Evolutionary conservation across 805 yeast species (phyloP).

Genomic region (Nakazawaea ishiwadae): DNA sequence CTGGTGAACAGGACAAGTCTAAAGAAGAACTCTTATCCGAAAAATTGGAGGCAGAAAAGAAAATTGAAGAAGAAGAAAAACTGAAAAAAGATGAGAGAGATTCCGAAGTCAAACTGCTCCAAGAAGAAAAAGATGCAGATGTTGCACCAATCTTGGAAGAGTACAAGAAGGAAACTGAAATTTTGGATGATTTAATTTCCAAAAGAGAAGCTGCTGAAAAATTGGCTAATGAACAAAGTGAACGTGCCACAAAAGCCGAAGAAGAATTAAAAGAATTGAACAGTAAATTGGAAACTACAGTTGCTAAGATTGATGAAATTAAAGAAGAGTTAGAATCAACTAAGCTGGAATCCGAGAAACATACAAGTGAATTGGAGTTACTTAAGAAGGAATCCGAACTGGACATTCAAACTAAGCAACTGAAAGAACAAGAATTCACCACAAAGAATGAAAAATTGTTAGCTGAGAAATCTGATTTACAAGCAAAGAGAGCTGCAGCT

Average conservation of each 20-base stretch:
- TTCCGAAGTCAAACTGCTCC: constrained; percentile 40
- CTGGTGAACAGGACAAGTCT: constrained; percentile 33
- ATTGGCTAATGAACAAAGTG: constrained; percentile 37
- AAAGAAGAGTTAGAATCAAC: constrained; percentile 31
- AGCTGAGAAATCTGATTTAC: constrained; percentile 36
- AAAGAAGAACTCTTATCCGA: constrained; percentile 35
- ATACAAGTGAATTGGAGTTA: constrained; percentile 21
- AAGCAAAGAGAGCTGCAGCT: constrained; percentile 33
- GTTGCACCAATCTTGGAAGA: constrained; percentile 52
- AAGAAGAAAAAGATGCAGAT: constrained; percentile 48
- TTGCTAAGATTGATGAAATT: constrained; percentile 34
- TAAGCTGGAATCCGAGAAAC: constrained; percentile 24
- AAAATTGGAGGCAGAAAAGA: constrained; percentile 39
- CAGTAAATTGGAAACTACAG: constrained; percentile 38
- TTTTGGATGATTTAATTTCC: constrained; percentile 44
- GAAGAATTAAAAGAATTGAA: constrained; percentile 39
- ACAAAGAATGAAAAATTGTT: constrained; percentile 34
- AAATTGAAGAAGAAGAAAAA: constrained; percentile 37
- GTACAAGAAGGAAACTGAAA: constrained; percentile 42
- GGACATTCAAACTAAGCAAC: constrained; percentile 22
- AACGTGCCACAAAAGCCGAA: constrained; percentile 38
- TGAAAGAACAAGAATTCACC: constrained; percentile 22
- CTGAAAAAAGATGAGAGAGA: constrained; percentile 40
- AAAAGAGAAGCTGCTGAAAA: constrained; percentile 44
- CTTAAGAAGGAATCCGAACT: constrained; percentile 9